Base-by-base conservation (phyloP, 2,329 filamentous ascomycete genomes). In the Pestalotiopsis sp. region DNA sequence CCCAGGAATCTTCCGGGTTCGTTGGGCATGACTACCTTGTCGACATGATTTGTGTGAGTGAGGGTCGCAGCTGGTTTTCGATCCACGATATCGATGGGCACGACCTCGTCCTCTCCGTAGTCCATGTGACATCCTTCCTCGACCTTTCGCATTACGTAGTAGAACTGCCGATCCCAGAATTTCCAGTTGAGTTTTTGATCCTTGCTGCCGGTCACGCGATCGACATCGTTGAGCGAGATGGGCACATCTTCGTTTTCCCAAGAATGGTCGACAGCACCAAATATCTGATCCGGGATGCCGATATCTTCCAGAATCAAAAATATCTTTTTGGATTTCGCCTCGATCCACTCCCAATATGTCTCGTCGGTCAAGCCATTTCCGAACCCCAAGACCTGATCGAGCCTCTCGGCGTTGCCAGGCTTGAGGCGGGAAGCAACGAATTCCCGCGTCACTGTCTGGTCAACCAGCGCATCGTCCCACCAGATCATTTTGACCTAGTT, bases 171-270 rank as follows among this genome's bases (percentile, higher is more conserved):
- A 58, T 88, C 83, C 77, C 90, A 92, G 76, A 94, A 94, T 72
- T 85, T 90, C 76, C 83, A 87, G 73, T 92, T 90, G n/a, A 92
- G 76, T 67, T 85, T 86, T 68, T 90, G 86, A 76, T 93, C 88
- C 64, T 84, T 86, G 27, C 83, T 80, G 25, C 86, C 84, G 0
- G 88, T 88, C 58, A 93, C 81, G 61, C 87, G 87, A 73, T 87
- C 85, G 60, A 94, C 86, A 69, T 92, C 88, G 64, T 92, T 89
- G 66, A 87, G 82, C 4, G 89, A 83, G 62, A 94, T 84, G 4
- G 92, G 92, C 57, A 95, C 82, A 79, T 95, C 92, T 66, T 89
- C 86, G 75, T 95, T 92, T 73, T 92, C 91, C 91, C 91, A 93
- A 25, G 90, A 91, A 75, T 92, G 89, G 78, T 94, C 92, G 68